Conservation (phyloP, 2,329 filamentous ascomycete genomes). For the Apiospora rasikravindrae region DNA sequence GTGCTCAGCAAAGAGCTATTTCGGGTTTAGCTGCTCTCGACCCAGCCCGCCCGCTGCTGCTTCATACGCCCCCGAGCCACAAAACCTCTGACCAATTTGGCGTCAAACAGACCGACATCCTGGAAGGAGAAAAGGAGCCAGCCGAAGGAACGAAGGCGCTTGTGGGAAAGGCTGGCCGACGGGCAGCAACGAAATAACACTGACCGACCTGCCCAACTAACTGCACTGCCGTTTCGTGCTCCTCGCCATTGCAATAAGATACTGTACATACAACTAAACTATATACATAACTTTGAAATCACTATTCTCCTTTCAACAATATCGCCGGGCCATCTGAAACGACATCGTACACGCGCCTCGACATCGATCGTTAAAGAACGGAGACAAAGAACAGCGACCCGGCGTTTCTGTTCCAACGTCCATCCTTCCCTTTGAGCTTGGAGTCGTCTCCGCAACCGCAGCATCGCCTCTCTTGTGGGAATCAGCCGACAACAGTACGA, state of each 20-base stretch:
- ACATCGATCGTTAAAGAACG: slow-evolving; percentile 2
- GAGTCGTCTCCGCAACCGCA: slow-evolving; percentile 5
- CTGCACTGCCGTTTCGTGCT: neutral
- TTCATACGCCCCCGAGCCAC: slow-evolving; percentile 17
- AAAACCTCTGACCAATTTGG: slow-evolving; percentile 20
- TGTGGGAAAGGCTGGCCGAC: neutral
- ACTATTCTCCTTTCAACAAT: neutral
- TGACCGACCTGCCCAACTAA: neutral
- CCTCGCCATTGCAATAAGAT: neutral
- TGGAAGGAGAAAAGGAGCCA: slow-evolving; percentile 7
- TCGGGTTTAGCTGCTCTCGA: slow-evolving; percentile 4
- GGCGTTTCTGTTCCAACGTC: slow-evolving; percentile 20
- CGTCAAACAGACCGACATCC: slow-evolving; percentile 18
- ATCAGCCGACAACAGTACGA: slow-evolving; percentile 12
- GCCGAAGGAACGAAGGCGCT: neutral
- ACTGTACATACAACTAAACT: neutral
- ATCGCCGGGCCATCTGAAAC: neutral
- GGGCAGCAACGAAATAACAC: neutral
- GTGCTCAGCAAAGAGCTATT: neutral
- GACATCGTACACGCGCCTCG: neutral
- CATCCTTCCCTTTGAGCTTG: neutral
- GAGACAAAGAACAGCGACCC: slow-evolving; percentile 19
- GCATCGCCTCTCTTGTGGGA: slow-evolving; percentile 5
- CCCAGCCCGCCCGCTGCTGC: slow-evolving; percentile 1
- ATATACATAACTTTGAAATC: neutral